Evolutionary conservation across 2,329 filamentous ascomycete species (phyloP), one percentile per base, ranked within the genome.

Genomic region (Helicocarpus griseus): DNA sequence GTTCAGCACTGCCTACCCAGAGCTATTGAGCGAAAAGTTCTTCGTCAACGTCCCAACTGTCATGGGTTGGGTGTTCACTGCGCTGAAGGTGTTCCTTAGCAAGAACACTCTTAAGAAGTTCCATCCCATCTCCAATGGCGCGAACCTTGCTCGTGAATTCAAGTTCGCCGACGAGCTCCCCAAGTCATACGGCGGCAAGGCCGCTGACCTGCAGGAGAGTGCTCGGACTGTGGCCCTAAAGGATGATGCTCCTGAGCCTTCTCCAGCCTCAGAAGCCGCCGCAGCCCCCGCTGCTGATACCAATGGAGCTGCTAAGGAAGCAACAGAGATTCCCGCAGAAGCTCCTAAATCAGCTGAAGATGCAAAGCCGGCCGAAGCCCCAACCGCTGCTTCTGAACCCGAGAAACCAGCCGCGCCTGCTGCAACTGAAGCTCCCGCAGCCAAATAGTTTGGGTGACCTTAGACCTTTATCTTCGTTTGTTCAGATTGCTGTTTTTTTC

Each of bases 41-140:
- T 96, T 96, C 65, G 86, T 96, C 72, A 96, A 96, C 63, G 88
- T 96, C 5, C 91, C 91, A 0, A 71, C 83, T 51, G 77, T 96
- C 62, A 96, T 96, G 90, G 87, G 88, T 52, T 96, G 90, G 77
- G 79, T 89, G 65, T 89, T 86, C 66, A 74, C 76, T 19, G 77
- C 84, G 50, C 84, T 89, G 74, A 89, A 89, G 73, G 70, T 87
- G 17, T 85, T 90, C 66, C 74, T 89, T 40, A 81, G 83, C 28
- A 76, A 82, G 47, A 84, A 85, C 63, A 89, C 86, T 0, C 77
- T 86, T 58, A 84, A 84, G 72, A 89, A 89, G 66, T 88, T 89
- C 70, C 85, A 88, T 62, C 86, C 86, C 43, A 81, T 90, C 72
- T 77, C 78, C 56, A 87, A 86, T 60, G 89, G 90, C 21, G 79